Base-by-base conservation (phyloP, 768 basidiomycete species). In the Rhizopogon vulgaris region DNA sequence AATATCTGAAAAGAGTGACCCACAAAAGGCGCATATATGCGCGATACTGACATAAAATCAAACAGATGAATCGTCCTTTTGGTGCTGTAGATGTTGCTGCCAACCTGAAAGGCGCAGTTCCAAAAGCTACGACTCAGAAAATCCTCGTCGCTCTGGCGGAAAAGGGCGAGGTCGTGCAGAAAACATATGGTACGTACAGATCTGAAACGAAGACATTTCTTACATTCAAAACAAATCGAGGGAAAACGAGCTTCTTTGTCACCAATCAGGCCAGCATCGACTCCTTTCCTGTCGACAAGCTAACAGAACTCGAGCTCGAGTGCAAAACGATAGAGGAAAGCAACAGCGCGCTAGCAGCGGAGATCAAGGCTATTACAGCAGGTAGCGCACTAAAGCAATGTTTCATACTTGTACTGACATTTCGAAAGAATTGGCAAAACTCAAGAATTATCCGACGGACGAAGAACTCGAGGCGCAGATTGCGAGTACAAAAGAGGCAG, bases 71-170 rank as follows among this genome's bases (percentile, higher is more conserved):
- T 68, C 79, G 92, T n/a, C 92, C 92, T 6, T 94, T 85, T 61
- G 92, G 92, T 7, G 91, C 90, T 54, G 92, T 94, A 34, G 93
- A 96, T 64, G 84, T 95, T 5, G 79, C 88, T 14, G 90, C 92
- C 9, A 96, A 96, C 69, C 71, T 96, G 28, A 94, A 94, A 68
- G 90, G 90, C 47, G 85, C 85, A 9, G 84, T 95, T 4, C 83
- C 90, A 6, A 96, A 96, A 64, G 71, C 90, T 2, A 75, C 84
- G 2, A 84, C 85, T 0, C 90, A 92, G 63, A 96, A 95, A 71
- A 87, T 94, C 41, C 75, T 95, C 12, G 70, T 79, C 2, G 71
- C 82, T 1, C 77, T 95, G 15, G 85, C 94, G n/a, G 94, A 94
- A 57, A 91, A 84, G 63, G 90, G 89, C 17, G 79, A 80, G 50